Conservation (phyloP, 495 filamentous ascomycete species). For the Penicillium pulvis region DNA sequence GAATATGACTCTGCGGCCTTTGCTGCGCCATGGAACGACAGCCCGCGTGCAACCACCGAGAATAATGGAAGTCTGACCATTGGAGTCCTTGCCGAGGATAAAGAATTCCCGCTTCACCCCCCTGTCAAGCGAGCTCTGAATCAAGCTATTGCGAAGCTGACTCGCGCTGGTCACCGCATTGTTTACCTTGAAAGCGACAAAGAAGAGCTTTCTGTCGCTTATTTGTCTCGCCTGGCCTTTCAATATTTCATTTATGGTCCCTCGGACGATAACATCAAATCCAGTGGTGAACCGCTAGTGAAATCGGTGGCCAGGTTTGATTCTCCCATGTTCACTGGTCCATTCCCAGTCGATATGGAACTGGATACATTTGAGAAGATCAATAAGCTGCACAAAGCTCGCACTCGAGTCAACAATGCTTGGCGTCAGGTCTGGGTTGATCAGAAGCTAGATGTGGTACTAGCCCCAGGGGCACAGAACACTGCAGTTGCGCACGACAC, state of each 20-base stretch:
- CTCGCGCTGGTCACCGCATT: constrained; percentile 44
- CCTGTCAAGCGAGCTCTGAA: constrained; percentile 51
- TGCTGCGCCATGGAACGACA: constrained; percentile 19
- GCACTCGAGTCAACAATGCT: constrained; percentile 12
- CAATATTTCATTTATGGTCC: constrained; percentile 37
- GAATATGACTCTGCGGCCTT: constrained; percentile 21
- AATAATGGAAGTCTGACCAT: constrained; percentile 34
- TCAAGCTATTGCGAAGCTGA: constrained; percentile 40
- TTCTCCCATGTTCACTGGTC: constrained; percentile 25
- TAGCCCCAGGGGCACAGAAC: constrained; percentile 48
- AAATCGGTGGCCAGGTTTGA: constrained; percentile 19
- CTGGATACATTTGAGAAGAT: constrained; percentile 22
- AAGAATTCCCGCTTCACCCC: constrained; percentile 53
- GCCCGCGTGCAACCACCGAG: neutral
- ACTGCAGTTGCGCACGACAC: constrained; percentile 52
- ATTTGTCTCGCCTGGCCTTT: constrained; percentile 25
- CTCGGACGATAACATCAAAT: constrained; percentile 22
- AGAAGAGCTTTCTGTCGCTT: constrained; percentile 16
- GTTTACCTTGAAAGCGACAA: constrained; percentile 32
- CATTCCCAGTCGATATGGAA: constrained; percentile 30
- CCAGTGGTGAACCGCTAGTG: constrained; percentile 33
- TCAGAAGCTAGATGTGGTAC: constrained; percentile 44
- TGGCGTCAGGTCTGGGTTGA: constrained; percentile 32
- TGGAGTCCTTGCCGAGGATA: constrained; percentile 56
- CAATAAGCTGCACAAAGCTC: constrained; percentile 23